Conservation (phyloP, 2,329 filamentous ascomycete genomes). For the Colletotrichum sansevieriae region DNA sequence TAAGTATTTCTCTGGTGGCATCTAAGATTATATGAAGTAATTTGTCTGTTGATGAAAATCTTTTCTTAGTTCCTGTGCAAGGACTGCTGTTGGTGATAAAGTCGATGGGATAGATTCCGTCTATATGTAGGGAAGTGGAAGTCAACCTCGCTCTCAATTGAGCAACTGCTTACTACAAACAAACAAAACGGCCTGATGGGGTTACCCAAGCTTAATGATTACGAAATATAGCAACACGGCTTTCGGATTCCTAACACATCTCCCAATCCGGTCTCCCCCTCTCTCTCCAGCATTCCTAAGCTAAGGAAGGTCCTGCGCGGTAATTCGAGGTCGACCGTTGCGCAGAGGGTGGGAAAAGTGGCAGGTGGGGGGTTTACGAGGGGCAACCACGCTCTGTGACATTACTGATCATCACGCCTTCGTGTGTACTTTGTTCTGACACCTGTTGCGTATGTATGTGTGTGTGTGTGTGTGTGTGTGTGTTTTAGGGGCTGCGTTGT, state of each 20-base stretch:
- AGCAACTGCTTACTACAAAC: background rate
- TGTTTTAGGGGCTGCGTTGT: background rate
- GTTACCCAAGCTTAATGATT: slow-evolving; percentile 32
- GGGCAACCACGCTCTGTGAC: slow-evolving; percentile 24
- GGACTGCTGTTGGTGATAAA: no score
- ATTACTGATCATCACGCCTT: slow-evolving; percentile 35
- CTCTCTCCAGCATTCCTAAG: background rate
- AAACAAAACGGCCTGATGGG: background rate
- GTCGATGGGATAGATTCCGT: background rate
- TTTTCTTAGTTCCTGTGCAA: no score
- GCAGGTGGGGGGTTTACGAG: slow-evolving; percentile 18
- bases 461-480: background rate
- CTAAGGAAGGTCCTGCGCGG: no score
- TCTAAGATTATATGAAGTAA: background rate
- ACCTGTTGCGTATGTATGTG: background rate
- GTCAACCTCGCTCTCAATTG: slow-evolving; percentile 2
- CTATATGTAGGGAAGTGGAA: background rate
- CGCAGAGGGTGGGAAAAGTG: background rate
- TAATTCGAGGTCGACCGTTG: no score
- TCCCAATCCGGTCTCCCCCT: background rate
- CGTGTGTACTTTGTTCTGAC: background rate
- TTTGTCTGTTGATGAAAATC: no score
- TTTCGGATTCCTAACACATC: slow-evolving; percentile 2
- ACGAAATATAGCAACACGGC: background rate
- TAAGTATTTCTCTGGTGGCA: background rate